Conservation (phyloP, 371 early-diverging fungal species). For the Apophysomyces sp. region DNA sequence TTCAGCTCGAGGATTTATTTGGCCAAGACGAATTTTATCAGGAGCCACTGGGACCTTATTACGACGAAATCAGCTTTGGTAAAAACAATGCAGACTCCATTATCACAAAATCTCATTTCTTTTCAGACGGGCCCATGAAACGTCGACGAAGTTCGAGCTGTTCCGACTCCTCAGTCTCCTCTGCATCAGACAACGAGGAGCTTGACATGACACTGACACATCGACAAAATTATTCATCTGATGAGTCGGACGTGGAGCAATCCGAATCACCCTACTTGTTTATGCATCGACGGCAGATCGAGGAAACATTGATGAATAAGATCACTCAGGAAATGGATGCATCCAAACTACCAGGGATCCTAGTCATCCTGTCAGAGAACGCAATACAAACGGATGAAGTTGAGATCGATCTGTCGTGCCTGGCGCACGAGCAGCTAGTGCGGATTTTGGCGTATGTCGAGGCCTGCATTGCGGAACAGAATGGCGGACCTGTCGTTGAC, state of each 20-base stretch:
- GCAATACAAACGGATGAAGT: conserved; percentile 22
- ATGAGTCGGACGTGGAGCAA: background rate
- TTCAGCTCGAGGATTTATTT: conserved; percentile 15
- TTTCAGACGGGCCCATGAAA: background rate
- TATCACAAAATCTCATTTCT: no score
- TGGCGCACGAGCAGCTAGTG: conserved; percentile 17
- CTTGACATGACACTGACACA: no score
- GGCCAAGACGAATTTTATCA: conserved; percentile 16
- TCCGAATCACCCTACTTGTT: background rate
- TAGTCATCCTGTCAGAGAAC: conserved; percentile 17
- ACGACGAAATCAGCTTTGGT: conserved; percentile 17
- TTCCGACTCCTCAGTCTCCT: background rate
- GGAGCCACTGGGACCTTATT: background rate
- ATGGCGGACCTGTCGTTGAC: conserved; percentile 19
- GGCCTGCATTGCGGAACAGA: conserved; percentile 20
- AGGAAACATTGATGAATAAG: conserved; percentile 24
- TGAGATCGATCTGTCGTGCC: conserved; percentile 24
- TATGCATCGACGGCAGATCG: conserved; percentile 18
- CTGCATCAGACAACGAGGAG: no score
- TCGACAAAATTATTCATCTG: background rate
- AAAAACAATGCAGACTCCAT: background rate
- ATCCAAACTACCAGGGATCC: conserved; percentile 24
- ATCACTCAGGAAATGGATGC: conserved; percentile 25
- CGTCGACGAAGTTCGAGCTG: conserved; percentile 2
- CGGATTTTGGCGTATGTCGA: conserved; percentile 27